phyloP scores from a whole-genome alignment of 2,329 filamentous ascomycete genomes.

The Cadophora luteo-olivacea region DNA sequence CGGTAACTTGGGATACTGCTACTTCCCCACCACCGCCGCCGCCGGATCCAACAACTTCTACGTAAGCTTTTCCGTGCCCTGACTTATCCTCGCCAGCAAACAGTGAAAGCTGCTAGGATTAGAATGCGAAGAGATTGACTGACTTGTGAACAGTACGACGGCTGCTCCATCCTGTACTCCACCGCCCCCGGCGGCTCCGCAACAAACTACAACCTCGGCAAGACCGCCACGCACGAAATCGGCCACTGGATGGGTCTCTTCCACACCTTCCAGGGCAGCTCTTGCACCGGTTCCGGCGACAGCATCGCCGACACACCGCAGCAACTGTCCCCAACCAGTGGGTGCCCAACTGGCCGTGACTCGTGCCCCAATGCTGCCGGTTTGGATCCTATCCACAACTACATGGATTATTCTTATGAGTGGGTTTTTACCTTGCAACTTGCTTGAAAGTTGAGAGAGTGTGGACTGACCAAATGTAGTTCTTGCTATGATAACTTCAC shows the following conservation, averaged over 20 bases:
- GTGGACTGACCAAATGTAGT: conserved; percentile 13
- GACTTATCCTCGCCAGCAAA: no score
- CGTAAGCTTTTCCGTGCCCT: conserved; percentile 18
- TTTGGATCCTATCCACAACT: conserved; percentile 46
- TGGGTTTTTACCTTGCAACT: conserved; percentile 11
- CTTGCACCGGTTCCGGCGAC: conserved; percentile 48
- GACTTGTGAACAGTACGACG: conserved; percentile 34
- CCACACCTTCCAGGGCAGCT: conserved; percentile 55
- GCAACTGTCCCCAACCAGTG: conserved; percentile 43
- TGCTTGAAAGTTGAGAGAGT: no score
- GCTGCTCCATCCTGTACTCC: conserved; percentile 49
- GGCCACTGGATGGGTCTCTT: conserved; percentile 57
- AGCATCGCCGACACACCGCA: conserved; percentile 51
- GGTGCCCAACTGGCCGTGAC: conserved; percentile 50
- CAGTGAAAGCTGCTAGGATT: not conserved
- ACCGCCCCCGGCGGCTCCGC: conserved; percentile 49
- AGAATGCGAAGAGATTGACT: not conserved
- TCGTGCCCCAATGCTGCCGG: conserved; percentile 38
- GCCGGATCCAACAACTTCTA: conserved; percentile 41
- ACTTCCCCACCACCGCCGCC: conserved; percentile 23
- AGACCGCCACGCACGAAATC: conserved; percentile 52
- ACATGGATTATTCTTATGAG: conserved; percentile 50
- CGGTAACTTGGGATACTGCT: conserved; percentile 25
- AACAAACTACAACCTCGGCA: conserved; percentile 47
- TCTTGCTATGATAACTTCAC: conserved; percentile 53